phyloP scores from a whole-genome alignment of 306 rosid species.

The Lagenaria siceraria region DNA sequence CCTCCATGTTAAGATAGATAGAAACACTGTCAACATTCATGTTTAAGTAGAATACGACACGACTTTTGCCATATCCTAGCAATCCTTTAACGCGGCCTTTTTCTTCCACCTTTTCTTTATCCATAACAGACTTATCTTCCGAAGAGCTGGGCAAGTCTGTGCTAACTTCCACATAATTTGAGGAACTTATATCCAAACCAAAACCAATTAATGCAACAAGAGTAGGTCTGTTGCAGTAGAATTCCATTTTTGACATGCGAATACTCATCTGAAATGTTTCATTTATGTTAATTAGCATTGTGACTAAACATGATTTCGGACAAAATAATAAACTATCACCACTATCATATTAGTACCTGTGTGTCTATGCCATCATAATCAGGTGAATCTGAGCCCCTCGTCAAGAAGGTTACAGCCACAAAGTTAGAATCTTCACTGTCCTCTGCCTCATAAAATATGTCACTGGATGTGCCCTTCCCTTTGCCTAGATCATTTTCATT shows the following conservation, averaged over 20 bases:
- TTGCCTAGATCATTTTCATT: slow-evolving; percentile 40
- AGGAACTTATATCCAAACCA: slow-evolving; percentile 61
- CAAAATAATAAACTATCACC: neutral
- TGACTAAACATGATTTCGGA: neutral
- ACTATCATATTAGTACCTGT: slow-evolving; percentile 38
- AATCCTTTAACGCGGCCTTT: slow-evolving; percentile 62
- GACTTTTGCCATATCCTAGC: slow-evolving; percentile 83
- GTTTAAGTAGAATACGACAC: slow-evolving; percentile 61
- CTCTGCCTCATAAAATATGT: slow-evolving; percentile 63
- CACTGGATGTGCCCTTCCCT: slow-evolving; percentile 40
- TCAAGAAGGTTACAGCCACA: slow-evolving; percentile 52
- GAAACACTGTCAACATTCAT: slow-evolving; percentile 89
- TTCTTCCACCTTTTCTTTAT: slow-evolving; percentile 60
- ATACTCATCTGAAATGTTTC: slow-evolving; percentile 63
- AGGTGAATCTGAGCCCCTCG: slow-evolving; percentile 60
- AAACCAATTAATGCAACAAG: slow-evolving; percentile 78
- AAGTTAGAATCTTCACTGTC: slow-evolving; percentile 58
- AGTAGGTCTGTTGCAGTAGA: slow-evolving; percentile 87
- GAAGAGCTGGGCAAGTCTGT: slow-evolving; percentile 19
- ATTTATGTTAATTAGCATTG: slow-evolving; percentile 14
- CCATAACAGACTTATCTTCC: slow-evolving; percentile 28
- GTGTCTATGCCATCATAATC: slow-evolving; percentile 85
- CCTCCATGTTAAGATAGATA: slow-evolving; percentile 86
- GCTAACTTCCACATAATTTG: slow-evolving; percentile 21
- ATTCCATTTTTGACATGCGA: slow-evolving; percentile 78